These are phyloP conservation scores for Ligustrum vulgare DNA, from an alignment of 257 asterid genomes.

Conservation along the genomic window DNA sequence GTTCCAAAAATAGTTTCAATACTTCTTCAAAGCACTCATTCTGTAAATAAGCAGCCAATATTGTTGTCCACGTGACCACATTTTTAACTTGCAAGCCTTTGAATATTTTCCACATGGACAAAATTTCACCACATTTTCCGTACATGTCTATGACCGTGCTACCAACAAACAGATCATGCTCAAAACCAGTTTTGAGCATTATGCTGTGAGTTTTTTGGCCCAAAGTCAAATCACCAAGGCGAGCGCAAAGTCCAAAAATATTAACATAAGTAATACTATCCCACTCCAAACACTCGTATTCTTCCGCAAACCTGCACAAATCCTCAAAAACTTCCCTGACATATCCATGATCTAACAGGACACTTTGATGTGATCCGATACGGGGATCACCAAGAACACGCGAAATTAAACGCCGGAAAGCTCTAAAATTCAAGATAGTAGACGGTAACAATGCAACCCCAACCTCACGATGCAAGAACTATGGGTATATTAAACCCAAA, in stretches of 20 bases:
- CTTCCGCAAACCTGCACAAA: conserved; percentile 45
- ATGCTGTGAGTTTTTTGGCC: conserved; percentile 66
- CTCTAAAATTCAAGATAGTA: too few relatives aligned
- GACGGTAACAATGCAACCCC: too few relatives aligned
- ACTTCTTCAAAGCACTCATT: conserved; percentile 78
- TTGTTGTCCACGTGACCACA: conserved; percentile 76
- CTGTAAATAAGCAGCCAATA: conserved; percentile 69
- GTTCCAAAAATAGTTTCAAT: conserved; percentile 53
- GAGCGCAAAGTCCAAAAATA: conserved; percentile 59
- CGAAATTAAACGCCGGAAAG: too few relatives aligned
- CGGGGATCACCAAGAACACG: too few relatives aligned
- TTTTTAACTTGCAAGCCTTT: conserved; percentile 41
- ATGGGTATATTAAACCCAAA: too few relatives aligned
- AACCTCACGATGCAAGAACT: too few relatives aligned
- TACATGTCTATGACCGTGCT: conserved; percentile 75
- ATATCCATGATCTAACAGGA: conserved; percentile 52
- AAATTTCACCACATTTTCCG: conserved; percentile 73
- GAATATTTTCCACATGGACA: conserved; percentile 42
- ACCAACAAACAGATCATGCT: conserved; percentile 52
- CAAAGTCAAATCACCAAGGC: conserved; percentile 48
- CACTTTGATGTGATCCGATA: too few relatives aligned
- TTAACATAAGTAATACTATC: conserved; percentile 61
- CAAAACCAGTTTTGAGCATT: conserved; percentile 47
- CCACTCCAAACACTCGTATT: conserved; percentile 48
- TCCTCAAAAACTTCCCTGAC: conserved; percentile 42